Evolutionary conservation across 2,329 filamentous ascomycete species (phyloP), one percentile per base, ranked within the genome.

Genomic region (Pseudogymnoascus sp.): DNA sequence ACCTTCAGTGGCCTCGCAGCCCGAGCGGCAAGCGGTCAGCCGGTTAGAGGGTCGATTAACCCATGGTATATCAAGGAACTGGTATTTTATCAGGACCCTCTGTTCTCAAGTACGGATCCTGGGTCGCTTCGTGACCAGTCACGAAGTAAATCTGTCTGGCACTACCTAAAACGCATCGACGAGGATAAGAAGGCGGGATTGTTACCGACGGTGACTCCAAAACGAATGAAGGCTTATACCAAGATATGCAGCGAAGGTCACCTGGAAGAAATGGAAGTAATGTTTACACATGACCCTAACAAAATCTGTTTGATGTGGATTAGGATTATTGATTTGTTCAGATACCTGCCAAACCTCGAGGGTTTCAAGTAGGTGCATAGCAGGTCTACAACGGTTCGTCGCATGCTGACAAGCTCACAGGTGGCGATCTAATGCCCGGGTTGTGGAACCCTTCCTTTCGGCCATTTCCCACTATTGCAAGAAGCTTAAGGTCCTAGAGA

Each of bases 251-350:
- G 6, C 28, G 49, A 55, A 4, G 49, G 4, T 19, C 49, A 55
- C 25, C 9, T 19, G 16, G n/a, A 55, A 33, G 28, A 55, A 22
- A 33, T 55, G 49, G 28, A 33, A 14, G 9, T 7, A 1, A 12
- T 55, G 5, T 22, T 55, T 55, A 4, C 5, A 22, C 35, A 55
- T 35, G 49, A 55, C 11, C 28, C 49, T 7, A 55, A 55, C 28
- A 55, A 55, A 55, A 28, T 55, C 28, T 55, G 49, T 55, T 22
- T 55, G 49, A 55, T 55, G 49, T 33, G 49, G 49, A 16, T 55
- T 12, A 55, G 49, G 16, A 55, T 55, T 55, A 55, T 55, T 19
- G 49, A 55, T 19, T 14, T 55, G 16, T 6, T 55, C 2, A 55
- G 11, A 33, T 55, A 11, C 35, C 5, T 55, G 49, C 49, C 49